Evolutionary conservation across 2,329 filamentous ascomycete genomes (phyloP), one percentile per base, ranked within the genome.

Genomic region (Lecanosticta acicola): DNA sequence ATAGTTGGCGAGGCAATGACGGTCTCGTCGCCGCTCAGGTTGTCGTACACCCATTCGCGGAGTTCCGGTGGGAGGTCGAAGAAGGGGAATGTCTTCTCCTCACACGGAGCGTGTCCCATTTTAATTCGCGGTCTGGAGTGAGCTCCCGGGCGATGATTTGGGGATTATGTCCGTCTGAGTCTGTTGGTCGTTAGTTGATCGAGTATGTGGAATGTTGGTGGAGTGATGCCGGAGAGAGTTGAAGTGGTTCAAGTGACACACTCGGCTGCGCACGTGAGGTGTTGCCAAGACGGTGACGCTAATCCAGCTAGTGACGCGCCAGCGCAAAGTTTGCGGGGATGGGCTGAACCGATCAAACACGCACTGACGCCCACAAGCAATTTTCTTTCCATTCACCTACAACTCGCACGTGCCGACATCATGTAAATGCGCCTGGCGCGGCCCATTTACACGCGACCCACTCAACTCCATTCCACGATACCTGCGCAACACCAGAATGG

Each of bases 401-500:
- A 34, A 34, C 16, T 35, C 33, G 8, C 33, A 37, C 16, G 14
- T 17, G 11, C 35, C 35, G 19, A 29, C 24, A 29, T 11, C 24
- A 29, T 29, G 24, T 29, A 29, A 29, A 29, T 11, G 7, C 7
- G 7, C 24, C 24, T 11, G 24, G 24, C 35, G 16, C 14, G 14
- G 18, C 35, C 9, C 11, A 19, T 19, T 19, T 7, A 7, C n/a
- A 35, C 33, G 16, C 33, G 7, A n/a, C 33, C 33, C n/a, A n/a
- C n/a, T 19, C 35, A 17, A 37, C 35, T 18, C 18, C 11, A 19
- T 17, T 19, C 43, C 37, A 52, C 49, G 49, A 32, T 39, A 39
- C 29, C 46, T 19, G 37, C 40, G 43, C 39, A 24, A 17, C 34
- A 37, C 42, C 51, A 46, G 33, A 40, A 66, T 66, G 63, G 64